These are phyloP conservation scores for Blastobotrys muscicola DNA, from an alignment of 805 yeast species.

Conservation along the genomic window DNA sequence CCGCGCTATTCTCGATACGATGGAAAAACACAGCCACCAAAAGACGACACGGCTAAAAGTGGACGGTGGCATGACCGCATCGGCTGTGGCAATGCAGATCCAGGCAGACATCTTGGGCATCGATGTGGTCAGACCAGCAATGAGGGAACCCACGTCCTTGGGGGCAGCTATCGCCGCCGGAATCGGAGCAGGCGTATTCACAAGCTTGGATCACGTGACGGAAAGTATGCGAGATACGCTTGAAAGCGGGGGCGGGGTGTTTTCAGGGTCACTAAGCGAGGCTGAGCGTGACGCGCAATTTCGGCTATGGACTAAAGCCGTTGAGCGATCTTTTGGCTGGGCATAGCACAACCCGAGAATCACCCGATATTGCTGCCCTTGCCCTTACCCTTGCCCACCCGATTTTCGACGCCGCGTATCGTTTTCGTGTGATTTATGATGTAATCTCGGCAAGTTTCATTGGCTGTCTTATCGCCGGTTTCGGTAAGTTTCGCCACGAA, in stretches of 20 bases:
- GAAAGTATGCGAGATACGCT: background rate
- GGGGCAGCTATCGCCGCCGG: conserved; percentile 98
- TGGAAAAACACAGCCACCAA: conserved; percentile 33
- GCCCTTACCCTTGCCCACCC: too few relatives aligned
- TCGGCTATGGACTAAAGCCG: conserved; percentile 78
- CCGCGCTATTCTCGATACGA: conserved; percentile 79
- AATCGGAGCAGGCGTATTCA: conserved; percentile 63
- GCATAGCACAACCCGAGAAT: conserved; percentile 21
- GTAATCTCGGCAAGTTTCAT: background rate
- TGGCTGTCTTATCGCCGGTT: background rate
- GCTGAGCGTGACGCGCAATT: conserved; percentile 54
- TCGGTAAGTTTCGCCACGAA: background rate
- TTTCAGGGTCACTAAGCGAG: conserved; percentile 36
- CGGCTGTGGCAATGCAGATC: conserved; percentile 85
- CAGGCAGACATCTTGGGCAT: conserved; percentile 91
- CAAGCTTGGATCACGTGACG: conserved; percentile 40
- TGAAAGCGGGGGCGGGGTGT: conserved; percentile 10
- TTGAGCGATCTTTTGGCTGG: conserved; percentile 79
- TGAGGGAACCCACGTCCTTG: conserved; percentile 85
- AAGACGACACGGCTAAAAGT: conserved; percentile 35
- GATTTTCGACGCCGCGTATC: too few relatives aligned
- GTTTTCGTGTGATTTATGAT: background rate
- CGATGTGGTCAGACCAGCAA: conserved; percentile 68
- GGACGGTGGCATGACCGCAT: conserved; percentile 93
- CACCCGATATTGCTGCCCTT: too few relatives aligned